Base-by-base conservation (phyloP, 208 protist species). In the Phytomonas francai region DNA sequence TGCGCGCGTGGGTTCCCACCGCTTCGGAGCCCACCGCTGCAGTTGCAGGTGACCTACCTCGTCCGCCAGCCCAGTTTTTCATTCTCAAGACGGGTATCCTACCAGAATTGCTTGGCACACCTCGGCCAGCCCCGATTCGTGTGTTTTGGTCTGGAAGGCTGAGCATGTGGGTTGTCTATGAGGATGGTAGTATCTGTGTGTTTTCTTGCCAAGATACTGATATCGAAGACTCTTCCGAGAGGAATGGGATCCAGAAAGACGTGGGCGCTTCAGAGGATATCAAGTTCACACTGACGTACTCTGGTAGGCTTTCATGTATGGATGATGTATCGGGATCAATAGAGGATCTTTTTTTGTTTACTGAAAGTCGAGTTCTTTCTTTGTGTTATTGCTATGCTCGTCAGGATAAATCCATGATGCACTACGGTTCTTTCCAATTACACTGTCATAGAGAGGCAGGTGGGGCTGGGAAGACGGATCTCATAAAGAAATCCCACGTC, bases 81-180 rank as follows among this genome's bases (percentile, higher is more conserved):
- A 56, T 73, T 25, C 61, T 77, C 22, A 68, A 72, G 25, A 69
- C 70, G 16, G 1, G 77, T 27, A 56, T 59, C 36, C 68, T 80
- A 11, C 73, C 77, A 11, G 39, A 19, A 9, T 28, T 19, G 34
- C 12, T 5, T 42, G 57, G 30, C n/a, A 33, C 67, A 42, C 56
- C 69, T 33, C 76, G 67, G 29, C 68, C 74, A 1, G 73, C 71
- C 0, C 76, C 76, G 7, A 49, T 39, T 54, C 74, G 71, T n/a
- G 67, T 80, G 34, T 60, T 67, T 49, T 84, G 79, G 79, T 67
- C 59, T 9, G 79, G 75, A 4, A 67, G 51, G 34, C 59, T 65
- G 27, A 72, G 70, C 59, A 68, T 91, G 49, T 91, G 85, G 85
- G 70, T 83, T 5, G 59, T 87, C 19, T 91, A 84, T 72, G 72